phyloP scores from a whole-genome alignment of 371 early-diverging fungal species.

The Apophysomyces ossiformis region DNA sequence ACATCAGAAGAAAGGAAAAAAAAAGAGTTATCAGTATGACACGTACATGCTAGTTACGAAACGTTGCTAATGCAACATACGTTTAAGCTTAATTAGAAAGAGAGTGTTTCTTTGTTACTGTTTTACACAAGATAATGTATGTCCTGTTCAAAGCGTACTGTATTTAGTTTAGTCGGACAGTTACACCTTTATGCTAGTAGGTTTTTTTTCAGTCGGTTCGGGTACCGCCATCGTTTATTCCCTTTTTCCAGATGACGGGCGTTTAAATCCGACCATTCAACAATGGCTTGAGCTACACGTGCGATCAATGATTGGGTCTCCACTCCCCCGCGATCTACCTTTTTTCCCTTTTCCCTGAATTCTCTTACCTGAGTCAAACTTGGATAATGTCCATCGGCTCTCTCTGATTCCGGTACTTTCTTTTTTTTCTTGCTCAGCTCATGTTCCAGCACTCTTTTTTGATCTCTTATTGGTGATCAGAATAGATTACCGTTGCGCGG shows the following conservation, averaged over 20 bases:
- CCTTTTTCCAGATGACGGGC: background rate
- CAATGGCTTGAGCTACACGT: slow-evolving; percentile 2
- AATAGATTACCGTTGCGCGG: background rate
- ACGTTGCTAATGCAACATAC: too few species aligned
- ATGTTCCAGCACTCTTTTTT: slow-evolving; percentile 12
- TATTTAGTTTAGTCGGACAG: background rate
- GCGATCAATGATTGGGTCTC: background rate
- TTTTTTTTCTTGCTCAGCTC: background rate
- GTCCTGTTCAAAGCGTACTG: too few species aligned
- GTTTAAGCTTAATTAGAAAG: too few species aligned
- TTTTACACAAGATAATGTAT: too few species aligned
- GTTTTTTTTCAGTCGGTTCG: background rate
- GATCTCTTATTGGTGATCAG: slow-evolving; percentile 7
- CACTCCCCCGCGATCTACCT: background rate
- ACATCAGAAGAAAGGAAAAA: too few species aligned
- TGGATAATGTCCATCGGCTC: background rate
- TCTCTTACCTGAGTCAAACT: slow-evolving; percentile 8
- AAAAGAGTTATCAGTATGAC: too few species aligned
- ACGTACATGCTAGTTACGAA: too few species aligned
- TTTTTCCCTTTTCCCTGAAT: background rate
- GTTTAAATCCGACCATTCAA: slow-evolving; percentile 7
- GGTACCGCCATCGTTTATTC: background rate
- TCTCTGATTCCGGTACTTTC: too few species aligned
- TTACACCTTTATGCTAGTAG: background rate
- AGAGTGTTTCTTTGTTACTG: too few species aligned